Evolutionary conservation across 345 rosid genomes (phyloP).

Genomic region (Camelina hispida): DNA sequence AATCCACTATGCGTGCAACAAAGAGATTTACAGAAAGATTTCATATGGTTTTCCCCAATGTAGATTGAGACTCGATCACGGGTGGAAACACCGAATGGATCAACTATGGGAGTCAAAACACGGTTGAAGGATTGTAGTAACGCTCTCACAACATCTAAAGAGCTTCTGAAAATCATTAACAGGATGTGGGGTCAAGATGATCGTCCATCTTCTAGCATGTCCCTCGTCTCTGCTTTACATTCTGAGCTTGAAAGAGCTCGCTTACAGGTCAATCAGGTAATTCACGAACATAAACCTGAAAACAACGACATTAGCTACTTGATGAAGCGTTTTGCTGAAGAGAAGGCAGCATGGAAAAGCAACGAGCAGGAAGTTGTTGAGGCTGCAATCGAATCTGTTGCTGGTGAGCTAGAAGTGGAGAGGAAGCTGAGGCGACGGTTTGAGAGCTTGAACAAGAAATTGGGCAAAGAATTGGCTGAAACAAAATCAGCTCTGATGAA

Average conservation of each 20-base stretch:
- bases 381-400: constrained; percentile 92
- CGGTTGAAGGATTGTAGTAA: constrained; percentile 86
- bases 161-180: constrained; percentile 85
- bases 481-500: constrained; percentile 69
- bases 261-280: constrained; percentile 81
- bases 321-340: constrained; percentile 92
- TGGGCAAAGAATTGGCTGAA: constrained; percentile 83
- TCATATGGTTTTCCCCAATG: constrained; percentile 28
- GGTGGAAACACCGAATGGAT: constrained; percentile 81
- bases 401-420: constrained; percentile 88
- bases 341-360: constrained; percentile 91
- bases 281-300: constrained; percentile 81
- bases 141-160: constrained; percentile 95
- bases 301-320: constrained; percentile 75
- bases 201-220: constrained; percentile 89
- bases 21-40: background rate
- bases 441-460: constrained; percentile 94
- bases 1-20: background rate
- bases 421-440: constrained; percentile 80
- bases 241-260: constrained; percentile 98
- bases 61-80: constrained; percentile 90
- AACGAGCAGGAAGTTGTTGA: constrained; percentile 85
- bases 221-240: constrained; percentile 92
- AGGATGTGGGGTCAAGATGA: constrained; percentile 93
- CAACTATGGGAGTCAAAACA: constrained; percentile 65